phyloP scores from a whole-genome alignment of 164 flowering plant genomes.

The Chimonanthus salicifolius region DNA sequence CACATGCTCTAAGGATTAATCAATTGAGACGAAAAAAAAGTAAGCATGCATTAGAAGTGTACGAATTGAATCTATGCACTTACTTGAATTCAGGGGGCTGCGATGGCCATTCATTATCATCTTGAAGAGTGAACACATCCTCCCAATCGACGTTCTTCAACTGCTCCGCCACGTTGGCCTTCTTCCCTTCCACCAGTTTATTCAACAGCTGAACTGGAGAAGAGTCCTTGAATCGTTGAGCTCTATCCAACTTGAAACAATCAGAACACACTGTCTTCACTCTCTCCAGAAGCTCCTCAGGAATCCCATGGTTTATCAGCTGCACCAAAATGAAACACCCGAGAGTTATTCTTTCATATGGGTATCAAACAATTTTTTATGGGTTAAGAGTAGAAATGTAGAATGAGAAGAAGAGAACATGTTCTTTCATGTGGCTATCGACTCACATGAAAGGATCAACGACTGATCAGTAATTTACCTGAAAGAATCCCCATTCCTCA shows the following conservation, averaged over 20 bases:
- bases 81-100: slow-evolving; percentile 61
- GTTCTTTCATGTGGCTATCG: no score
- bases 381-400: no score
- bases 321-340: slow-evolving; percentile 16
- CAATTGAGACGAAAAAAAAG: no score
- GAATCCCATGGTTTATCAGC: slow-evolving; percentile 85
- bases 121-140: slow-evolving; percentile 59
- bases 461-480: slow-evolving; percentile 33
- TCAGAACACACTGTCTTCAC: slow-evolving; percentile 54
- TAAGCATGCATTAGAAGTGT: no score
- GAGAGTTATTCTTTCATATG: not conserved
- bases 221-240: slow-evolving; percentile 53
- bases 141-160: slow-evolving; percentile 76
- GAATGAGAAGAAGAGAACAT: no score
- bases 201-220: slow-evolving; percentile 40
- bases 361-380: not conserved
- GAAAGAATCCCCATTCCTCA: slow-evolving; percentile 87
- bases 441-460: not conserved
- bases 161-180: slow-evolving; percentile 12
- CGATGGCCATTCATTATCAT: slow-evolving; percentile 60
- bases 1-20: no score
- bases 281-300: slow-evolving; percentile 68
- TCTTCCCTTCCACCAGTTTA: slow-evolving; percentile 41
- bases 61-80: not conserved
- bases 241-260: slow-evolving; percentile 65